Base-by-base conservation (phyloP, 768 basidiomycete genomes). In the Coprinopsis strossmayeri region DNA sequence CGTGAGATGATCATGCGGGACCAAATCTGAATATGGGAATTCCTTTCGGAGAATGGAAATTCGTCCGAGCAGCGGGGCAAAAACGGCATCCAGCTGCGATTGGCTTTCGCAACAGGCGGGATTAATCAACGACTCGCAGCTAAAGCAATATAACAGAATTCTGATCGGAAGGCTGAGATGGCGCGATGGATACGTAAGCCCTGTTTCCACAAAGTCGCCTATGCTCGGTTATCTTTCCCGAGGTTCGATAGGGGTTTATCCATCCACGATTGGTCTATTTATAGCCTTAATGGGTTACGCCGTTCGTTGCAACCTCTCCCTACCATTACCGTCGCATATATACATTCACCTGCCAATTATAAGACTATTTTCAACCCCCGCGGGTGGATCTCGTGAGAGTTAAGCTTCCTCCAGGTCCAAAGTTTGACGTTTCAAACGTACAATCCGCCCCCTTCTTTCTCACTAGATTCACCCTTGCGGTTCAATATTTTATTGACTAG, bases 351-450 rank as follows among this genome's bases (percentile, higher is more conserved):
- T 32, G 7, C 18, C 40, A 42, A 5, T 42, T 9, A 5, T 18
- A 9, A 23, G 17, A 5, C 23, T 23, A 24, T 42, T 42, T 21
- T 24, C 23, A 4, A 25, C 11, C 5, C 5, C 40, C 40, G 40
- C 40, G 40, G 40, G 30, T 42, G 40, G 40, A 42, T 42, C 40
- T 42, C 21, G 21, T 42, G 40, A 18, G 40, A 42, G 40, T 42
- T 23, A 7, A 10, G 12, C 37, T 21, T 42, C 10, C 23, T 42
- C 18, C 13, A 38, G 9, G 10, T 38, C 37, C 37, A 13, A n/a
- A 9, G 32, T 18, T 17, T 38, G 37, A 38, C 13, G 18, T 38
- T 17, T 9, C 9, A 13, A 38, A 13, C 37, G 30, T 32, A 32
- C 15, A 32, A 32, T 15, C 15, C 30, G 30, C 30, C 30, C 30